Base-by-base conservation (phyloP, 495 filamentous ascomycete genomes). In the Neurospora terricola region DNA sequence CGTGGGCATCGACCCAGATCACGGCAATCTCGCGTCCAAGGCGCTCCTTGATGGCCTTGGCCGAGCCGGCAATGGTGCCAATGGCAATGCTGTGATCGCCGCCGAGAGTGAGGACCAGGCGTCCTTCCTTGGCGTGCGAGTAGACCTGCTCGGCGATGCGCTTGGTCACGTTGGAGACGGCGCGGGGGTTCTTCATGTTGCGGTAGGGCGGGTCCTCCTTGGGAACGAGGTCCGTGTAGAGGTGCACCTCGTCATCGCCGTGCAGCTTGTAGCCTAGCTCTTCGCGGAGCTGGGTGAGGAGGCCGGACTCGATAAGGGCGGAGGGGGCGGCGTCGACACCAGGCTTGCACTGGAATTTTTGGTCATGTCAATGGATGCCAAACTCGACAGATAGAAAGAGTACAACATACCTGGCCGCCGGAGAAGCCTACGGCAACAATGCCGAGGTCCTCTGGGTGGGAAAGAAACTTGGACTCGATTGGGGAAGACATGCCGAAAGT, bases 1-100 rank as follows among this genome's bases (percentile, higher is more conserved):
- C 92, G 79, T 99, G 96, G 27, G 96, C 96, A 82, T 99, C 96
- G 7, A 99, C 96, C 96, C 96, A 99, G 78, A 99, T 95, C 9
- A 99, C 92, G 1, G 93, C 95, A 66, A 97, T 88, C 73, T 98
- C 94, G 48, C 90, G 85, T 16, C 90, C 89, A 72, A 96, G 81
- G 38, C 96, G 84, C 84, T 98, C 94, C 42, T 91, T 88, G 71
- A 94, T 91, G 0, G 96, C 96, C 83, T 91, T 92, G 42, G 93
- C 90, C 2, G 90, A 91, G 5, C 96, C 96, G 21, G 91, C 90
- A 72, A 98, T 89, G 30, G 93, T 94, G 45, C 96, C 96, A 78
- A 99, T 96, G 70, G 96, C 96, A 77, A 99, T 97, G 69, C 90
- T 93, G 83, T 99, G 96, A 81, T 99, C 96, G 16, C 96, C 96